A percentile compares a stretch with the other conserved stretches of the same genome.
phyloP scores from a whole-genome alignment of 768 basidiomycete genomes.

The Chiua virens region DNA sequence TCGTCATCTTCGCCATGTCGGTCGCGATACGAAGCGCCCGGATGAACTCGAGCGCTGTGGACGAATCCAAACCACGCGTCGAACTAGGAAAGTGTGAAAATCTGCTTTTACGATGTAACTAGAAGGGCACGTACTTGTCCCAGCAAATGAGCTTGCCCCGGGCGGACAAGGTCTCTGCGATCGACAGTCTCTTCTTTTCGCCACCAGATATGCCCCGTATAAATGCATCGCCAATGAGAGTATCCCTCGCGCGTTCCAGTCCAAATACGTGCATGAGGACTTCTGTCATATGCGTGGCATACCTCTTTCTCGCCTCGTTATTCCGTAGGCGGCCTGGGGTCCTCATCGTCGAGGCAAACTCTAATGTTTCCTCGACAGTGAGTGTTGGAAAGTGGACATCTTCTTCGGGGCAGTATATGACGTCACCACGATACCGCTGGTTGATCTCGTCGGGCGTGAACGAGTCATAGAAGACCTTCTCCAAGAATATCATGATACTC shows the following conservation, averaged over 20 bases:
- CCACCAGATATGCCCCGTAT: slow-evolving; percentile 74
- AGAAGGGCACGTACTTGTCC: slow-evolving; percentile 60
- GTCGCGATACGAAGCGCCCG: slow-evolving; percentile 64
- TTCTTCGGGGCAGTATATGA: slow-evolving; percentile 54
- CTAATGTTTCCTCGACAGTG: slow-evolving; percentile 46
- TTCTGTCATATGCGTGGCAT: slow-evolving; percentile 35
- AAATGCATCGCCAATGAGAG: slow-evolving; percentile 74
- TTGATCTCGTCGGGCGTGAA: slow-evolving; percentile 44
- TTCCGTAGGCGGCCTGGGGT: slow-evolving; percentile 56
- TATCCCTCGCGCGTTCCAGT: slow-evolving; percentile 67
- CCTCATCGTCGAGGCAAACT: slow-evolving; percentile 54
- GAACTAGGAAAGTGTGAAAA: slow-evolving; percentile 41
- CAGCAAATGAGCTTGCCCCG: slow-evolving; percentile 65
- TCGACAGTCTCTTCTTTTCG: slow-evolving; percentile 82
- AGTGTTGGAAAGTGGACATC: slow-evolving; percentile 82
- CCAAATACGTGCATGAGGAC: slow-evolving; percentile 71
- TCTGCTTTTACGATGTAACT: background rate
- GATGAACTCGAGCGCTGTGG: slow-evolving; percentile 73
- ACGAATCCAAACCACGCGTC: slow-evolving; percentile 64
- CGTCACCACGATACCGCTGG: slow-evolving; percentile 47
- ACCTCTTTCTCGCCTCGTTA: slow-evolving; percentile 35
- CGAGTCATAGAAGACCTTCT: slow-evolving; percentile 46
- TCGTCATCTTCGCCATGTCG: slow-evolving; percentile 54
- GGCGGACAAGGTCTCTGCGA: slow-evolving; percentile 66
- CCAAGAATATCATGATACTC: slow-evolving; percentile 43